Conservation (phyloP, 106 monocot species). For the Platanthera zijinensis region DNA sequence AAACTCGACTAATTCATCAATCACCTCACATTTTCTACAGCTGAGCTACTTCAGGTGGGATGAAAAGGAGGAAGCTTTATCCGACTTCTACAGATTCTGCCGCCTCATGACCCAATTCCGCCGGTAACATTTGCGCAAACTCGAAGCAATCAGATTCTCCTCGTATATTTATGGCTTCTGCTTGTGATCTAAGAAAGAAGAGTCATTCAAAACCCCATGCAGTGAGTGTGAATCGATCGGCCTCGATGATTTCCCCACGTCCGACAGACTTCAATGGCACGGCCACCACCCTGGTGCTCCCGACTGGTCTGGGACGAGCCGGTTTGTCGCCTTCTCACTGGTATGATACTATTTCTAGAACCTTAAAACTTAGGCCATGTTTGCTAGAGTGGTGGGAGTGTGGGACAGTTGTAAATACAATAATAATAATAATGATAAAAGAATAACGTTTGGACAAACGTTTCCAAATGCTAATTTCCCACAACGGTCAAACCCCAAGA, state of each 20-base stretch:
- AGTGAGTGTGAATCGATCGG: conserved; percentile 82
- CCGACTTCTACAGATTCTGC: conserved; percentile 70
- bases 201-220: background rate
- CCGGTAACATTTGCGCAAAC: conserved; percentile 19
- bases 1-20: background rate
- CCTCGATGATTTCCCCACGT: conserved; percentile 64
- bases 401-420: too few relatives aligned
- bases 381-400: too few relatives aligned
- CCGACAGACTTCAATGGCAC: conserved; percentile 71
- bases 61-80: conserved; percentile 52
- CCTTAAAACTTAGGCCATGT: too few relatives aligned
- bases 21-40: conserved; percentile 14
- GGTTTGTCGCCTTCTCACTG: conserved; percentile 81
- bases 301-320: conserved; percentile 76
- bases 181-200: too few relatives aligned
- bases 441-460: too few relatives aligned
- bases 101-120: conserved; percentile 66
- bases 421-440: too few relatives aligned
- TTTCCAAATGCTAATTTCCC: too few relatives aligned
- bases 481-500: too few relatives aligned
- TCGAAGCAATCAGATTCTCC: background rate
- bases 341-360: conserved; percentile 13
- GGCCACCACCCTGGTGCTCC: conserved; percentile 53
- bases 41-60: conserved; percentile 92
- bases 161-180: background rate